These are phyloP conservation scores for Euphorbia celastroides DNA, from an alignment of 441 rosid species.

Conservation along the genomic window DNA sequence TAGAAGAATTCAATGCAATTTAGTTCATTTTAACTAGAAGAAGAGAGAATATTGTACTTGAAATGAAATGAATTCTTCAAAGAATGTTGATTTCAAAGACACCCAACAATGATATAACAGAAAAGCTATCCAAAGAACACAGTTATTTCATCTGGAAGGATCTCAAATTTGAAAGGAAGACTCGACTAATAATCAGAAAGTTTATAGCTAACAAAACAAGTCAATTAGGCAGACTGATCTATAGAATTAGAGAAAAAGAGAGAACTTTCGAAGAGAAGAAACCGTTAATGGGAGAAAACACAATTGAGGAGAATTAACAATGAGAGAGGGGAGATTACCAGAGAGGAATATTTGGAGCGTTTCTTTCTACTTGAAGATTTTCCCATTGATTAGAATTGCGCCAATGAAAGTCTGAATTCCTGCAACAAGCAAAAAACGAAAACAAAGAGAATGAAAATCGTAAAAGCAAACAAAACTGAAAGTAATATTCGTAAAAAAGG, in stretches of 20 bases:
- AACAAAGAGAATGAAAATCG: background rate
- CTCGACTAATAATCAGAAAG: background rate
- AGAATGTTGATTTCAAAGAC: no score
- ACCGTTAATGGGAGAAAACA: background rate
- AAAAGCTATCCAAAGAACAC: background rate
- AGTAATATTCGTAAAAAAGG: background rate
- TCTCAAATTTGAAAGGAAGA: background rate
- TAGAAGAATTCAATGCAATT: no score
- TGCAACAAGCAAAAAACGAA: constrained; percentile 24
- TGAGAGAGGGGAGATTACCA: constrained; percentile 30
- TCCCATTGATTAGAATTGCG: constrained; percentile 34
- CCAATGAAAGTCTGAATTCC: constrained; percentile 16
- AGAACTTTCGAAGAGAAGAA: background rate
- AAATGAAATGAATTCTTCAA: no score
- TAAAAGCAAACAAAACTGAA: background rate
- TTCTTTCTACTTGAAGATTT: constrained; percentile 58
- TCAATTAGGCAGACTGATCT: background rate
- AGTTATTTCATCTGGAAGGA: background rate
- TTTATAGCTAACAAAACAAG: background rate
- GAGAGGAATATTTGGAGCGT: constrained; percentile 44
- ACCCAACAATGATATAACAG: no score
- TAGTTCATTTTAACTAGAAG: no score
- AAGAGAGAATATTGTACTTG: no score
- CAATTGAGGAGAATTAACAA: background rate
- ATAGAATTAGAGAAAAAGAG: background rate